Conservation (phyloP, 805 yeast genomes). For the Dipodascopsis uninucleata region DNA sequence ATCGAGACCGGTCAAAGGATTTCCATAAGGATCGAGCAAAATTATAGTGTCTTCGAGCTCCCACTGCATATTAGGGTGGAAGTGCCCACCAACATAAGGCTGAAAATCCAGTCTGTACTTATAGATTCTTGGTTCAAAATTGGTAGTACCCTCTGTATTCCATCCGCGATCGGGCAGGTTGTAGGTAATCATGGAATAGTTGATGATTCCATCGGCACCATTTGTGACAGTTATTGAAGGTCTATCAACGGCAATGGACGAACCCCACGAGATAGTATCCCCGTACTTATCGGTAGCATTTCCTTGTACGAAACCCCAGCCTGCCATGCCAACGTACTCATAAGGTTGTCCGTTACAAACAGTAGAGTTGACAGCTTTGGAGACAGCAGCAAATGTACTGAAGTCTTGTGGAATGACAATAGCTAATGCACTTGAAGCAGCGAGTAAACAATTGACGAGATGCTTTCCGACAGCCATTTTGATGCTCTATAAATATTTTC, state of each 20-base stretch:
- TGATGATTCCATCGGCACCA: conserved; percentile 7
- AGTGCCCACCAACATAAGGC: conserved; percentile 7
- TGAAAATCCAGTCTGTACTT: conserved; percentile 14
- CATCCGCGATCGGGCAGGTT: conserved; percentile 27
- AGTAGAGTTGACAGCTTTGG: conserved; percentile 7
- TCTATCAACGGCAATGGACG: conserved; percentile 15
- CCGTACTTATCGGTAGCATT: conserved; percentile 22
- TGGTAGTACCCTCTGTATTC: conserved; percentile 25
- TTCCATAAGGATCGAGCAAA: conserved; percentile 22
- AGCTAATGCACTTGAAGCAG: too few relatives aligned
- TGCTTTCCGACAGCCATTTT: too few relatives aligned
- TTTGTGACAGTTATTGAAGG: conserved; percentile 19
- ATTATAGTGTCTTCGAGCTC: conserved; percentile 16
- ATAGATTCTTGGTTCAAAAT: conserved; percentile 21
- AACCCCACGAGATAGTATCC: conserved; percentile 24
- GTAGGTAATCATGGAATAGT: conserved; percentile 15
- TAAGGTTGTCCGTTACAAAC: conserved; percentile 11
- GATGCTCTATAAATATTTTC: too few relatives aligned
- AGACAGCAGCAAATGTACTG: conserved; percentile 6
- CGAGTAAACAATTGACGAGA: too few relatives aligned
- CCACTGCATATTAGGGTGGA: conserved; percentile 20
- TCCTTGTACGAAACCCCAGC: conserved; percentile 19
- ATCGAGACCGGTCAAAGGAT: conserved; percentile 24
- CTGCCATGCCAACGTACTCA: conserved; percentile 22
- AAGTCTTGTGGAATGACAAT: too few relatives aligned